A percentile compares a stretch with the other conserved stretches of the same genome.
phyloP scores from a whole-genome alignment of 2,329 filamentous ascomycete genomes.

The Verticillium nubilum region DNA sequence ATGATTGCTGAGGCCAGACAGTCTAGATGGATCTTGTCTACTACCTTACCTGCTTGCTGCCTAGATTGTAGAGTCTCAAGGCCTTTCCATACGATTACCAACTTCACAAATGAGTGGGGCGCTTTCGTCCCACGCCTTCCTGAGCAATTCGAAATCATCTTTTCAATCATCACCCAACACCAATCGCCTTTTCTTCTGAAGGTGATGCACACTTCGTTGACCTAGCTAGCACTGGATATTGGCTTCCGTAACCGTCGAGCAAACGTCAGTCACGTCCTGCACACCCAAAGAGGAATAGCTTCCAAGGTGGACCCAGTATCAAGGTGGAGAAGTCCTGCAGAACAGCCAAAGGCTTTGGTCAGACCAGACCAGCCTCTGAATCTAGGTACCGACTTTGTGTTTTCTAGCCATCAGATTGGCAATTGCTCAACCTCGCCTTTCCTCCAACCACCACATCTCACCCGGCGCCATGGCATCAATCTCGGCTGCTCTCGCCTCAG shows the following conservation, averaged over 20 bases:
- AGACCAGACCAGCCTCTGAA: background rate
- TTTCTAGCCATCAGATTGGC: background rate
- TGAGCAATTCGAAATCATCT: too few species aligned
- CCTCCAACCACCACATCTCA: background rate
- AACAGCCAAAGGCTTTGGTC: background rate
- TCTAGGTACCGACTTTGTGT: background rate
- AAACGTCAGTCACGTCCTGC: background rate
- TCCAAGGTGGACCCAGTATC: background rate
- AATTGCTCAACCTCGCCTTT: background rate
- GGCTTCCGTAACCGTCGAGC: background rate
- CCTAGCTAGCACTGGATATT: too few species aligned
- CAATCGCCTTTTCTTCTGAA: too few species aligned
- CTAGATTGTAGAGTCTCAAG: too few species aligned
- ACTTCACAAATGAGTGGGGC: too few species aligned
- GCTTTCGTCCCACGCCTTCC: too few species aligned
- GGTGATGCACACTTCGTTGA: too few species aligned
- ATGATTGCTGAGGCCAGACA: too few species aligned
- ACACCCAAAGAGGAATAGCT: background rate
- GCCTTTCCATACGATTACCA: too few species aligned
- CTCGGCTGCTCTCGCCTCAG: conserved; percentile 67
- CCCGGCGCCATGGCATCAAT: conserved; percentile 55
- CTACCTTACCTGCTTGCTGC: too few species aligned
- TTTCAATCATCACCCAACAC: too few species aligned
- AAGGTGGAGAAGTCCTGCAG: background rate
- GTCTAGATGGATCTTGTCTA: too few species aligned